A percentile compares a stretch with the other conserved stretches of the same genome.
phyloP scores from a whole-genome alignment of 2,329 filamentous ascomycete species.

The Xylaria sp. region DNA sequence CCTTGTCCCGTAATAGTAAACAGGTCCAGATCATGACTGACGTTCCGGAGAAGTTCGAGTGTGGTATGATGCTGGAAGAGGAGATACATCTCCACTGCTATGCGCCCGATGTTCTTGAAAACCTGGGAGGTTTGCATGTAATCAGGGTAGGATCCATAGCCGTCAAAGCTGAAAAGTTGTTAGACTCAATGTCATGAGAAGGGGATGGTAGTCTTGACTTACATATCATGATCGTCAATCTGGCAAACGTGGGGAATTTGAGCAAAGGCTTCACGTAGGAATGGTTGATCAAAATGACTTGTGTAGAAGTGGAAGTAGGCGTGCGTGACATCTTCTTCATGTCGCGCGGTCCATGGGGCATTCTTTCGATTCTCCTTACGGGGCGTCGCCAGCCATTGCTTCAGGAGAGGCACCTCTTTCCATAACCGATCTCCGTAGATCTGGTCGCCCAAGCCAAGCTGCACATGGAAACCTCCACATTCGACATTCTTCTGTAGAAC shows the following conservation, averaged over 20 bases:
- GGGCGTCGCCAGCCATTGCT: conserved; percentile 90
- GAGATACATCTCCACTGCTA: conserved; percentile 96
- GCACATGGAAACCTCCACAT: conserved; percentile 90
- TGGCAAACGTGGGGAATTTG: conserved; percentile 93
- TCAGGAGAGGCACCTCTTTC: conserved; percentile 90
- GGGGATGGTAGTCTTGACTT: conserved; percentile 40
- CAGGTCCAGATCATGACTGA: conserved; percentile 80
- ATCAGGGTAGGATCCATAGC: conserved; percentile 93
- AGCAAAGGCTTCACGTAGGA: conserved; percentile 88
- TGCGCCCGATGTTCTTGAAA: conserved; percentile 95
- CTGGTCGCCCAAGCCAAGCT: conserved; percentile 87
- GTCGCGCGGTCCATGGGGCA: conserved; percentile 83
- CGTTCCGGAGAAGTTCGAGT: conserved; percentile 83
- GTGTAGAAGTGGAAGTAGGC: conserved; percentile 99
- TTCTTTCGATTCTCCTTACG: conserved; percentile 91
- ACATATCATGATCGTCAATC: conserved; percentile 97
- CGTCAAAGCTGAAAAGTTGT: conserved; percentile 67
- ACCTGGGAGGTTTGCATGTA: conserved; percentile 98
- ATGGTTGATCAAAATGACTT: conserved; percentile 95
- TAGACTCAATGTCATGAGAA: conserved; percentile 6
- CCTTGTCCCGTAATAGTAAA: conserved; percentile 97
- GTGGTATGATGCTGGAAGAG: conserved; percentile 98
- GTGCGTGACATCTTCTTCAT: conserved; percentile 92
- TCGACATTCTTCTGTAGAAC: conserved; percentile 96
- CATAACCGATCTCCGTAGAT: conserved; percentile 93